Percentiles rank a stretch among this genome's conserved stretches.
Conservation (phyloP, 2,329 filamentous ascomycete genomes). For the Aspergillus texensis region DNA sequence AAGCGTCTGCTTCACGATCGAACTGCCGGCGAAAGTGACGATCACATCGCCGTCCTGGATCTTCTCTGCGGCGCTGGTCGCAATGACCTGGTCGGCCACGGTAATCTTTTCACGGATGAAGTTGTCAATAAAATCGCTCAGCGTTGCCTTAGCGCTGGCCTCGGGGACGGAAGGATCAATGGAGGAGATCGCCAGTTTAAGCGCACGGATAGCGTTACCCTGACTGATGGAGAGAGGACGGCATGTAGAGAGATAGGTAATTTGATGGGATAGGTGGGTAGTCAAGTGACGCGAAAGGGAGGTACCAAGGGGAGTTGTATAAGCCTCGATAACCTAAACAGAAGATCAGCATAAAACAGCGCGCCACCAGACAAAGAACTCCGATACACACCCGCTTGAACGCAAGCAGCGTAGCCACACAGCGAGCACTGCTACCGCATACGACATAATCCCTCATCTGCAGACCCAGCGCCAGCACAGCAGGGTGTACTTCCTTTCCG, state of each 20-base stretch:
- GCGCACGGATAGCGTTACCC: constrained; percentile 92
- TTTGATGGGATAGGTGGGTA: constrained; percentile 89
- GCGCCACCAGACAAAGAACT: background rate
- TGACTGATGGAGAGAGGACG: constrained; percentile 96
- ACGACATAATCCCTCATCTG: constrained; percentile 89
- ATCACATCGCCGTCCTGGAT: constrained; percentile 80
- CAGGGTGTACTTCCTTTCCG: constrained; percentile 77
- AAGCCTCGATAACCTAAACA: constrained; percentile 81
- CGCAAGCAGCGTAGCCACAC: constrained; percentile 82
- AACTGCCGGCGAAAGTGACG: constrained; percentile 83
- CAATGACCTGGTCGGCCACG: constrained; percentile 83
- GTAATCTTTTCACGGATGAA: constrained; percentile 91
- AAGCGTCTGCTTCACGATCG: constrained; percentile 81
- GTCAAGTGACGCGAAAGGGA: constrained; percentile 90
- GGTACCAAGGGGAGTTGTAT: constrained; percentile 81
- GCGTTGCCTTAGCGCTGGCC: constrained; percentile 73
- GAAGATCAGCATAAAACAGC: constrained; percentile 17
- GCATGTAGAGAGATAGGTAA: constrained; percentile 90
- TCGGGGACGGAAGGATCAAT: constrained; percentile 86
- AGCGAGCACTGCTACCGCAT: constrained; percentile 83
- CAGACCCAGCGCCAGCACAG: constrained; percentile 80
- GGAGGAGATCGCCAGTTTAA: constrained; percentile 90
- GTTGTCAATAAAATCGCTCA: constrained; percentile 80
- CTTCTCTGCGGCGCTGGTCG: constrained; percentile 71
- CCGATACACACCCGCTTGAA: constrained; percentile 74